Evolutionary conservation across 2,329 filamentous ascomycete species (phyloP), one percentile per base, ranked within the genome.

Genomic region (Xylaria sp.): DNA sequence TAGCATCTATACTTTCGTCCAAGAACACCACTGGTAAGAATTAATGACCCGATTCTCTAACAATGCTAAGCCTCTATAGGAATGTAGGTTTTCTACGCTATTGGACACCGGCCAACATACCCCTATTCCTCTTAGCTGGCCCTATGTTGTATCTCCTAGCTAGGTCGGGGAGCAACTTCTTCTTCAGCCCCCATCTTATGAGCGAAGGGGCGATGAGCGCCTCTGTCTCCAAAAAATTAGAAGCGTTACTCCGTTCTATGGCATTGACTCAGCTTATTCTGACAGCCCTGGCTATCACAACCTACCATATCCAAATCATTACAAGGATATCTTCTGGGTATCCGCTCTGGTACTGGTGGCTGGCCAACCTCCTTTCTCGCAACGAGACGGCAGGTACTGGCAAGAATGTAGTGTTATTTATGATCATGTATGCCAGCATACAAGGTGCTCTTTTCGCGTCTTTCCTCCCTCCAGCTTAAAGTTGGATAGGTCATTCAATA

Each of bases 231-330:
- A 56, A 64, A 28, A 66, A 68, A 43, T 23, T 56, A 34, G 72
- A 68, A 39, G 39, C 74, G 10, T 66, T 88, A 10, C 72, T 88
- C 7, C 80, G 80, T 32, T 86, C 87, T 25, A 83, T 97, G 68
- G 93, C 93, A 1, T 80, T 90, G 3, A 87, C 89, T 4, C 95
- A 99, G 79, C 79, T 92, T 0, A 65, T 94, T 3, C 83, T 99
- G 20, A 90, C 91, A 1, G 68, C 87, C 2, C 79, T 95, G 67
- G 92, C 93, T 23, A 80, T 94, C 23, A 93, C 90, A 13, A 93
- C 83, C 70, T 97, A 97, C 76, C 96, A 99, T 77, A 91, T 97
- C 30, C 96, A 99, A 80, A 97, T 99, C 73, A 91, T 98, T 75
- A 97, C 91, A 52, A 89, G 96, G 28, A 86, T 99, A 18, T 91